These are phyloP conservation scores for Sistotremastrum niveocremeum DNA, from an alignment of 768 basidiomycete genomes.

Conservation along the genomic window DNA sequence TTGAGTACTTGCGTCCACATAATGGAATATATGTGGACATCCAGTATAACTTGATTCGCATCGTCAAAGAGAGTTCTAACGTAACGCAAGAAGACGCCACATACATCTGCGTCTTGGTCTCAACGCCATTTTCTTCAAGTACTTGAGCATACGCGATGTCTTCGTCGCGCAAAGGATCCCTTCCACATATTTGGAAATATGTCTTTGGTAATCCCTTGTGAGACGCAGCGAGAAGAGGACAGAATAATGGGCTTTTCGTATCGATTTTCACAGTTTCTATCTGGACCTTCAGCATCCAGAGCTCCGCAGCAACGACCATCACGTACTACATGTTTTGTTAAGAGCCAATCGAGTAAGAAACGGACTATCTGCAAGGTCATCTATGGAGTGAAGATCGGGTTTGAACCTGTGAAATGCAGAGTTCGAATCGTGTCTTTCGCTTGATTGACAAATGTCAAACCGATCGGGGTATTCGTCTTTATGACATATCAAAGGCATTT, in stretches of 20 bases:
- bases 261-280: not conserved
- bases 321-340: conserved; percentile 1
- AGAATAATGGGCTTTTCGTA: not conserved
- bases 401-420: conserved; percentile 8
- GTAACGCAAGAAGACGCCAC: too few relatives aligned
- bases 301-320: not conserved
- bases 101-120: conserved; percentile 4
- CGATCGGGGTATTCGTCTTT: conserved; percentile 11
- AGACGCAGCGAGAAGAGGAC: conserved; percentile 3
- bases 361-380: conserved; percentile 10
- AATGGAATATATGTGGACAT: too few relatives aligned
- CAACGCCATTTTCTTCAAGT: conserved; percentile 7
- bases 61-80: too few relatives aligned
- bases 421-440: not conserved
- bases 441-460: too few relatives aligned
- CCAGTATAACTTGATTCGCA: too few relatives aligned
- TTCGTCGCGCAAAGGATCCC: conserved; percentile 10
- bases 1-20: too few relatives aligned
- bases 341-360: conserved; percentile 4
- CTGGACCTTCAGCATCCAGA: not conserved
- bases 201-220: conserved; percentile 7
- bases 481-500: conserved; percentile 10
- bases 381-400: conserved; percentile 10
- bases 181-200: conserved; percentile 8
- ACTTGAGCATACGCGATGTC: conserved; percentile 7